Base-by-base conservation (phyloP, 805 yeast species). In the Starmerella sp. region DNA sequence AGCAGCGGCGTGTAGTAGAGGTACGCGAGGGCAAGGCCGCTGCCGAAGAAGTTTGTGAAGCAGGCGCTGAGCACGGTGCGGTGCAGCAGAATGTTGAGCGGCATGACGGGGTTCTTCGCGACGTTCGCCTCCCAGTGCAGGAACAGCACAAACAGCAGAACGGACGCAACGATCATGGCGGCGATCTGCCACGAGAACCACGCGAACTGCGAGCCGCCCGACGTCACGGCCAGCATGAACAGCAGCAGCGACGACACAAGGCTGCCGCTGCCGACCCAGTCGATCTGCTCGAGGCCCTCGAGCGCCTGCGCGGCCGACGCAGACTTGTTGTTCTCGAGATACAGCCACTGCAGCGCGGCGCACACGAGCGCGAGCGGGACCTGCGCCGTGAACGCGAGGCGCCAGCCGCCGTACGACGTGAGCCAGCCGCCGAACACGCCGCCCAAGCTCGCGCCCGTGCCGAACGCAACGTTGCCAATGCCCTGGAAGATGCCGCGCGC, bases 401-500 rank as follows among this genome's bases (percentile, higher is more conserved):
- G 73, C 95, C 95, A 86, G 13, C 86, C 86, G 44, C 74, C 67
- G 44, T 62, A 66, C 8, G 71, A 69, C 35, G 82, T 75, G 51
- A 82, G 69, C 28, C 76, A 59, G 1, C 89, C 88, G 66, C 78
- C 68, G 73, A 76, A 22, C 68, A 54, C 52, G 1, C 89, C 90
- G 14, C 95, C 95, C 48, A 77, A 66, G 0, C 84, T 82, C 1
- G 87, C 82, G 5, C 96, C 96, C 17, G 81, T 65, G 13, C 89
- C 91, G 64, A 77, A 89, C 43, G 80, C 80, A 17, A 88, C 73
- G 66, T 88, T 88, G 37, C 84, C 84, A 51, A 85, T 66, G 0
- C 96, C 96, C 66, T 89, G 96, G 67, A 79, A 86, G 34, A 86
- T 67, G 1, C 95, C 95, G 56, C 96, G 74, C 43, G 83, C 79